These are phyloP conservation scores for Aureobasidium uvarum DNA, from an alignment of 2,329 filamentous ascomycete genomes.

Conservation along the genomic window DNA sequence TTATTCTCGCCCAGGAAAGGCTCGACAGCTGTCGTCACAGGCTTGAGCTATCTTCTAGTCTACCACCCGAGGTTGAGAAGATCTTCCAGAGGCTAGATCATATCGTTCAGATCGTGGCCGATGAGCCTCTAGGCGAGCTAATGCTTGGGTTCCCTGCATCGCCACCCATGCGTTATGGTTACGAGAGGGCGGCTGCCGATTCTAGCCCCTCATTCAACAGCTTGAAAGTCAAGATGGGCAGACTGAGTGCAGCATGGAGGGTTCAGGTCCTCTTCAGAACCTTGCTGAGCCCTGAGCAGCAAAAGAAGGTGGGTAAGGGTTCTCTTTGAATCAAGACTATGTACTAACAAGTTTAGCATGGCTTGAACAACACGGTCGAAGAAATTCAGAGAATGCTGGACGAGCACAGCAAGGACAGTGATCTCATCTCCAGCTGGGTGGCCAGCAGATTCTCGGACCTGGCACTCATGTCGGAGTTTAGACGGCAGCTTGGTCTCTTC, in stretches of 20 bases:
- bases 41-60: not conserved
- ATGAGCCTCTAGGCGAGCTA: constrained; percentile 35
- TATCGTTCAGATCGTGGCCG: constrained; percentile 27
- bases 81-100: constrained; percentile 15
- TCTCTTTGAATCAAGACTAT: not conserved
- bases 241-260: constrained; percentile 2
- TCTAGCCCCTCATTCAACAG: constrained; percentile 1
- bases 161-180: constrained; percentile 42
- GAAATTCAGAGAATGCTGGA: constrained; percentile 36
- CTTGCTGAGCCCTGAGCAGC: constrained; percentile 26
- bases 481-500: constrained; percentile 27
- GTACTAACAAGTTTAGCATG: constrained; percentile 27
- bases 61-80: not conserved
- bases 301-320: not conserved
- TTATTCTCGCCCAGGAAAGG: not conserved
- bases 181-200: not conserved
- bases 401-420: constrained; percentile 31
- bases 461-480: constrained; percentile 33
- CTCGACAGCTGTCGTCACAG: constrained; percentile 5
- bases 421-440: constrained; percentile 33
- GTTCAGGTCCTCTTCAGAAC: constrained; percentile 21
- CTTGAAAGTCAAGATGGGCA: constrained; percentile 17
- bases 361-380: constrained; percentile 31
- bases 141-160: constrained; percentile 41
- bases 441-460: constrained; percentile 33